phyloP scores from a whole-genome alignment of 805 yeast species.

The Lipomyces spencermartinsiae region DNA sequence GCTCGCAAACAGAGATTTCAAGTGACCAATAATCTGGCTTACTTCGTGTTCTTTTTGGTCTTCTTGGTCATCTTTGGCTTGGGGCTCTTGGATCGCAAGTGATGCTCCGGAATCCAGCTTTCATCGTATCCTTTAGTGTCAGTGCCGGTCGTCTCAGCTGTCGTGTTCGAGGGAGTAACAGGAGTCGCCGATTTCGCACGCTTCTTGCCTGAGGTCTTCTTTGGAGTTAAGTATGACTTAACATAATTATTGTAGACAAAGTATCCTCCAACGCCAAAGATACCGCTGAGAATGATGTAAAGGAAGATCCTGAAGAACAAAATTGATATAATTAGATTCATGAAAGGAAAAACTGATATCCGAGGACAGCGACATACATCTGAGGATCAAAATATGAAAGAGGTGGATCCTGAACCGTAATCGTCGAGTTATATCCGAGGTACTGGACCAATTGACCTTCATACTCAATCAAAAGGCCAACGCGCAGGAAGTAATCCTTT shows the following conservation, averaged over 20 bases:
- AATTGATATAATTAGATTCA: background rate
- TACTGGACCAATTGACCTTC: conserved; percentile 36
- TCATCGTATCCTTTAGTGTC: conserved; percentile 48
- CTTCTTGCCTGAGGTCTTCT: conserved; percentile 33
- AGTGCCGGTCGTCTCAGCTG: conserved; percentile 33
- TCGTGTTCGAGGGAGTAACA: conserved; percentile 20
- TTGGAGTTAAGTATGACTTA: conserved; percentile 32
- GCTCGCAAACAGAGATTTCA: background rate
- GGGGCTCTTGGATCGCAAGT: conserved; percentile 42
- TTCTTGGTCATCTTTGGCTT: conserved; percentile 44
- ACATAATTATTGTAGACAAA: conserved; percentile 23
- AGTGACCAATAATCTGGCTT: background rate
- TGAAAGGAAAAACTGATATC: background rate
- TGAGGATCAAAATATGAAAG: conserved; percentile 77
- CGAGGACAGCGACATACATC: conserved; percentile 29
- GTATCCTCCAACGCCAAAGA: conserved; percentile 35
- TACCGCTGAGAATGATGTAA: conserved; percentile 23
- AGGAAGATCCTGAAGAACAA: conserved; percentile 23
- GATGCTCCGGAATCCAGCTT: conserved; percentile 55
- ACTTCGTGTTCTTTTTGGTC: conserved; percentile 26
- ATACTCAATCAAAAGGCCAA: conserved; percentile 34
- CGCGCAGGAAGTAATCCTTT: conserved; percentile 34
- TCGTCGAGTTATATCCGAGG: conserved; percentile 37
- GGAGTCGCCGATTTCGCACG: conserved; percentile 27
- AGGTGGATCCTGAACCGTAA: conserved; percentile 66